Base-by-base conservation (phyloP, 2,329 filamentous ascomycete species). In the Ceratocystis harringtonii region DNA sequence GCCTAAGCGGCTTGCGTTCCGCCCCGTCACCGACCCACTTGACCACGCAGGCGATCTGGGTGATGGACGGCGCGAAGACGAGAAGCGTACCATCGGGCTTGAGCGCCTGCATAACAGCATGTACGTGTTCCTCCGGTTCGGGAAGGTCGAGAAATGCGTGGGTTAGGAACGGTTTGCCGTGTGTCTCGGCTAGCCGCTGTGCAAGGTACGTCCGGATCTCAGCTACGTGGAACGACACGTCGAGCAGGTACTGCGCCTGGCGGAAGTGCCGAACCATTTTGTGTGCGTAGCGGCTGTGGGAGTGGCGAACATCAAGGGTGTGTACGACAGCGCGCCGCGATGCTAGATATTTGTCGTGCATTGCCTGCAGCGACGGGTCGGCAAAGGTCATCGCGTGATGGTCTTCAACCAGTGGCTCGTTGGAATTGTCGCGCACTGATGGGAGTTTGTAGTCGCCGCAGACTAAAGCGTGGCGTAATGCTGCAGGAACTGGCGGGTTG, bases 101-200 rank as follows among this genome's bases (percentile, higher is more conserved):
- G 64, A 94, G 74, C 15, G 84, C 82, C n/a, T 78, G 72, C 4
- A 80, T 75, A 25, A 86, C 76, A 30, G 76, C 75, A 1, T 75
- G 74, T 1, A 75, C 74, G 36, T 76, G 71, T 10, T 75, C 74
- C 63, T 89, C 78, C 1, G 85, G 80, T 36, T 78, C 79, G 0
- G 89, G 88, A 67, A 94, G 79, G 72, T 94, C 89, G 22, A 94
- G 78, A 68, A 92, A 81, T 0, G 84, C 86, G 71, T 88, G 84
- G 3, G 84, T 80, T 63, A 92, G 77, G 71, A 91, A 92, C 3
- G 71, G 72, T 3, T 81, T 73, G 64, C 87, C 81, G 7, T 74
- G 72, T 3, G 48, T 52, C 52, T 60, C 50, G 6, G 48, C 55
- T 6, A 65, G 12, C n/a, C 63, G 60, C 30, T 32, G n/a, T 1